These are phyloP conservation scores for Hyphochytrium catenoides DNA, from an alignment of 352 stramenopile genomes.

Conservation along the genomic window DNA sequence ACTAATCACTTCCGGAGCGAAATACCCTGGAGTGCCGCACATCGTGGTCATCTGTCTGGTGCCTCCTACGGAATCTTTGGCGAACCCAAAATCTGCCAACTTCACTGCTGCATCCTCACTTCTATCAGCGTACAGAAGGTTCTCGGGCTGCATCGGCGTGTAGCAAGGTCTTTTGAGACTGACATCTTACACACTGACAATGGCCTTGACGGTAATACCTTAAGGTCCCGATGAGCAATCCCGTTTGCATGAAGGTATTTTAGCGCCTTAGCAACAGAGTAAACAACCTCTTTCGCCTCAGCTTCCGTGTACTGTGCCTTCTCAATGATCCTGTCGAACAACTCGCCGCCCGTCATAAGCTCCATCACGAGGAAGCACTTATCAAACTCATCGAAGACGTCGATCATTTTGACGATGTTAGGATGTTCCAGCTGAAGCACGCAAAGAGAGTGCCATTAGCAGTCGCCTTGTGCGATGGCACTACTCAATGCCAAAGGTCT, in stretches of 20 bases:
- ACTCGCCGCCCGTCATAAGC: slow-evolving; percentile 51
- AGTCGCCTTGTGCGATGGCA: background rate
- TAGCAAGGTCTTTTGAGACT: no score
- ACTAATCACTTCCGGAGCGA: slow-evolving; percentile 84
- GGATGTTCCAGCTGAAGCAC: slow-evolving; percentile 30
- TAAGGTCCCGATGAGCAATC: slow-evolving; percentile 87
- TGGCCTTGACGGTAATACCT: no score
- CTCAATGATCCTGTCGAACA: slow-evolving; percentile 76
- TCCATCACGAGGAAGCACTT: slow-evolving; percentile 74
- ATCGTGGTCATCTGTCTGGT: slow-evolving; percentile 60
- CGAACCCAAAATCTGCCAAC: slow-evolving; percentile 72
- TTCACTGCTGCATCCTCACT: slow-evolving; percentile 72
- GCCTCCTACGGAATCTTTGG: slow-evolving; percentile 43
- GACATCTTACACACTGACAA: no score
- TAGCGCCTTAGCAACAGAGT: slow-evolving; percentile 56
- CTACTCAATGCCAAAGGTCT: background rate
- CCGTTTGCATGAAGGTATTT: slow-evolving; percentile 53
- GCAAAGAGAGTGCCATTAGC: background rate
- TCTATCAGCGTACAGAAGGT: slow-evolving; percentile 65
- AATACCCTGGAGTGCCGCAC: slow-evolving; percentile 82
- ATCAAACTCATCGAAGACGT: slow-evolving; percentile 40
- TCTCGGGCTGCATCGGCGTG: slow-evolving; percentile 67
- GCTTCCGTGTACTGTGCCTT: slow-evolving; percentile 72
- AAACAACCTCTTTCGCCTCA: slow-evolving; percentile 54
- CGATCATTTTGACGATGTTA: slow-evolving; percentile 62